A percentile compares a stretch with the other conserved stretches of the same genome.
These are phyloP conservation scores for Microstegium vimineum DNA, from an alignment of 176 grass and related monocot species.

Conservation along the genomic window DNA sequence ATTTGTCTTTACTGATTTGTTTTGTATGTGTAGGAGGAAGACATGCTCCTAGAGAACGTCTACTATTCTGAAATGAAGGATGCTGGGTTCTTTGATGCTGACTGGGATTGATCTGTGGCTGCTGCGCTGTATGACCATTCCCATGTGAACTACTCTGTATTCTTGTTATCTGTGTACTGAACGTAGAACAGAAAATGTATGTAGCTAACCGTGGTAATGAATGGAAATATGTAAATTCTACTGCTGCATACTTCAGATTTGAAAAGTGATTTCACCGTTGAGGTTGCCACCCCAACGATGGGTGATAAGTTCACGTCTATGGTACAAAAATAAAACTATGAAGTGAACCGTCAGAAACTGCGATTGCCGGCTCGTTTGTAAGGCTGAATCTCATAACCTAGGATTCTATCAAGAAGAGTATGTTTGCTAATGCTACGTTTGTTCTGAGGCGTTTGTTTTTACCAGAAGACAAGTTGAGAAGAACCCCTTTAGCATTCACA, in stretches of 20 bases:
- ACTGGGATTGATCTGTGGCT: conserved; percentile 68
- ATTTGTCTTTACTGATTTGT: background rate
- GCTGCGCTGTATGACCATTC: conserved; percentile 22
- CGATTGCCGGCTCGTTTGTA: background rate
- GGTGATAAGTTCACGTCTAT: conserved; percentile 2
- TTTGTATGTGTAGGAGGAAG: conserved; percentile 72
- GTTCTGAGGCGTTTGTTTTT: background rate
- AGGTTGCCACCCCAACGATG: background rate
- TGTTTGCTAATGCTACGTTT: background rate
- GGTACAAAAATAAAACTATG: background rate
- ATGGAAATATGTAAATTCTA: conserved; percentile 50
- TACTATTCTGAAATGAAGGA: conserved; percentile 99
- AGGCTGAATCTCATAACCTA: background rate
- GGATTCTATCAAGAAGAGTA: background rate
- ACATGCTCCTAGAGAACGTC: conserved; percentile 88
- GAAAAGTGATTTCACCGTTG: background rate
- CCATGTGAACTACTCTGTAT: conserved; percentile 22
- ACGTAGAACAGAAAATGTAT: conserved; percentile 39
- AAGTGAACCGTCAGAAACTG: background rate
- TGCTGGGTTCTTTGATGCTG: conserved; percentile 95
- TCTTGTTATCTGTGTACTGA: background rate
- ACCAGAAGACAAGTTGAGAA: background rate
- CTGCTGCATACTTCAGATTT: background rate
- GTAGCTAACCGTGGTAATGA: conserved; percentile 30
- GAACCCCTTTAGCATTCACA: background rate